Conservation (phyloP, 345 rosid genomes). For the Syzygium aqueum region DNA sequence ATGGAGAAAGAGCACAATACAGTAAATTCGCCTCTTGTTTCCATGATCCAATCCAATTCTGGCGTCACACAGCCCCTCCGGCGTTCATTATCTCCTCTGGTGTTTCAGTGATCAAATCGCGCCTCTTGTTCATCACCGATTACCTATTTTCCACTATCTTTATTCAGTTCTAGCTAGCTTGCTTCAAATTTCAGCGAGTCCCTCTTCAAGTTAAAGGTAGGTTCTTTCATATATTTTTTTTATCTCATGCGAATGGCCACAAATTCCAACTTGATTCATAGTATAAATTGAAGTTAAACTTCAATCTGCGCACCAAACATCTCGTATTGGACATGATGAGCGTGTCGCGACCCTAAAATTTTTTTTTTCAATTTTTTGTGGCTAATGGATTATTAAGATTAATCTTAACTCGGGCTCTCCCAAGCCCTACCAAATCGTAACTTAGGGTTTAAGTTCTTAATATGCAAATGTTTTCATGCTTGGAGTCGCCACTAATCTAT, state of each 20-base stretch:
- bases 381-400: too few species aligned
- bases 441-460: too few species aligned
- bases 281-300: background rate
- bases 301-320: background rate
- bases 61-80: background rate
- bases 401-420: too few species aligned
- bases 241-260: background rate
- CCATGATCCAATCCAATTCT: background rate
- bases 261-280: background rate
- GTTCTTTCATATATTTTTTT: background rate
- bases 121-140: background rate
- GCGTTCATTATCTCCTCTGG: background rate
- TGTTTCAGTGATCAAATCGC: background rate
- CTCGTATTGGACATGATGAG: background rate
- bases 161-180: background rate
- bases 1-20: too few species aligned
- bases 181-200: background rate
- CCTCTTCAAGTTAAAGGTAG: background rate
- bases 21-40: too few species aligned
- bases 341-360: too few species aligned
- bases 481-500: too few species aligned
- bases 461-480: too few species aligned
- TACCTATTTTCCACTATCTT: background rate
- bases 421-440: too few species aligned
- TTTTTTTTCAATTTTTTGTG: too few species aligned